Evolutionary conservation across 2,329 filamentous ascomycete species (phyloP), one percentile per base, ranked within the genome.

Genomic region (Mycocentrospora acerina): DNA sequence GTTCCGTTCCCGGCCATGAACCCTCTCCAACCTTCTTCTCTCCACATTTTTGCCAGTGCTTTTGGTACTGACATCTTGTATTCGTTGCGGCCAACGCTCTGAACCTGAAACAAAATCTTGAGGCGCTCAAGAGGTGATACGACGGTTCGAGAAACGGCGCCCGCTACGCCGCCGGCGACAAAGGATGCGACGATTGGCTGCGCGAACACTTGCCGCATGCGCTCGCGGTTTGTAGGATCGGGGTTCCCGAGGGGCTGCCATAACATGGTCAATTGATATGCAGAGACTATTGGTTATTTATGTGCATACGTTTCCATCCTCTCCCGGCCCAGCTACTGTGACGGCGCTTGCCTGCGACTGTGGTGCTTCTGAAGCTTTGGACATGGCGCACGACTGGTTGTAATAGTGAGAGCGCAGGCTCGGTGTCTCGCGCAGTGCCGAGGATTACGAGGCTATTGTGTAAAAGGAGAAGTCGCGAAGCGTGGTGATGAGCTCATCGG

Each of bases 1-100:
- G 90, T 96, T 48, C 93, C 93, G 66, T 98, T 98, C 35, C 93
- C 93, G 53, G 90, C 83, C 90, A 98, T 95, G 70, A 97, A 95
- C 0, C 93, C 93, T 67, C 83, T 83, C 89, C 90, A 97, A 37
- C 93, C 93, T 70, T 98, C 93, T 66, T 98, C 93, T 56, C 77
- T 83, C 84, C 91, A 95, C 86, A 98, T 98, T 71, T 98, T 98
- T 28, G 74, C 79, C 49, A 98, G 75, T 4, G 89, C 93, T 70
- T 94, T 88, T 55, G 83, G 82, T 41, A 97, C 88, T 12, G 90
- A 93, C 67, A 96, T 76, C 66, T 93, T 91, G 72, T 98, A 98
- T 62, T 95, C 91, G 56, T 88, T 86, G 60, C 90, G 83, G 13
- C 90, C 91, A 33, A 79, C 86, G 62, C 87, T 94, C 72, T 98